Evolutionary conservation across 345 rosid genomes (phyloP).

Genomic region (Ceriops zippeliana): DNA sequence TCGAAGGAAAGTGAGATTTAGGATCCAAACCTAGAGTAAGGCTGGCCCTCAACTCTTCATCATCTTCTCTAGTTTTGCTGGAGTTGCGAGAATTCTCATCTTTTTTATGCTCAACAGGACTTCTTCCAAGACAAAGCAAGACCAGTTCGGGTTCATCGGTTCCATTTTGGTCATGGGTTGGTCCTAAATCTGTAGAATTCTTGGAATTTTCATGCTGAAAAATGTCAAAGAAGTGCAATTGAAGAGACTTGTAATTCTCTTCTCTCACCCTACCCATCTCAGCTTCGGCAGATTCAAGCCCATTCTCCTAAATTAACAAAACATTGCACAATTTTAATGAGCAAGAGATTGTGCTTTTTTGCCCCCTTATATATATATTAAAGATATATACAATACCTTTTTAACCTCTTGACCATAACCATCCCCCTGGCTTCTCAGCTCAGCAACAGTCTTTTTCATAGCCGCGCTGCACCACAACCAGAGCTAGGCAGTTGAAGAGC

Average conservation of each 20-base stretch:
- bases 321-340: too few species aligned
- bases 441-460: slow-evolving; percentile 29
- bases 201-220: slow-evolving; percentile 38
- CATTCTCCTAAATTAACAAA: not conserved
- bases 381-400: slow-evolving; percentile 18
- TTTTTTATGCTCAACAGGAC: slow-evolving; percentile 27
- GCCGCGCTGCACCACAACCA: slow-evolving; percentile 16
- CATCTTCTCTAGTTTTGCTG: slow-evolving; percentile 19
- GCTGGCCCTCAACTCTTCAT: slow-evolving; percentile 46
- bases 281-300: slow-evolving; percentile 55
- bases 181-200: slow-evolving; percentile 16
- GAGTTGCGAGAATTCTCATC: slow-evolving; percentile 31
- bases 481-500: slow-evolving; percentile 3
- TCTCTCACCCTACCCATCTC: slow-evolving; percentile 74
- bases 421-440: slow-evolving; percentile 24
- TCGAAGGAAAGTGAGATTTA: slow-evolving; percentile 27
- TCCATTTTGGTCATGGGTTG: slow-evolving; percentile 19
- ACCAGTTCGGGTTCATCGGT: slow-evolving; percentile 47
- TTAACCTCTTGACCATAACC: slow-evolving; percentile 21
- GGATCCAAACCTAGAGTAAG: slow-evolving; percentile 51
- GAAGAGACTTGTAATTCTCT: slow-evolving; percentile 68
- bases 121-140: slow-evolving; percentile 74
- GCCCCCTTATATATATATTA: too few species aligned
- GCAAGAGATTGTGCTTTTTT: too few species aligned
- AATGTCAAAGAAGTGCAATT: slow-evolving; percentile 53